Conservation (phyloP, 1,284 basidiomycete genomes). For the Pisolithus thermaeus region DNA sequence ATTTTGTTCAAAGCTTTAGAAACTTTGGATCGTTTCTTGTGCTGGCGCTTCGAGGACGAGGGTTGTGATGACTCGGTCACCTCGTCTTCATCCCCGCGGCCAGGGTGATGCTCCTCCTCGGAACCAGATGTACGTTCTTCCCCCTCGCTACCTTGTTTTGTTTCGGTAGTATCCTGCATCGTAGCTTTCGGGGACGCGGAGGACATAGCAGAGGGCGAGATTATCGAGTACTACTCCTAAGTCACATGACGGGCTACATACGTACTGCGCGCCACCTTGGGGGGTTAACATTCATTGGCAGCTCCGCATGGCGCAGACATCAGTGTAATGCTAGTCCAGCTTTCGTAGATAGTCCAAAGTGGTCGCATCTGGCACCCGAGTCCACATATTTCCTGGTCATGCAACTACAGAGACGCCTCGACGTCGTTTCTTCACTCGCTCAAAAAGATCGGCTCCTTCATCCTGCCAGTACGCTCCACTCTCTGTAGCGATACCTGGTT, state of each 20-base stretch:
- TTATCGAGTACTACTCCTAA: background rate
- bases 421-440: slow-evolving; percentile 32
- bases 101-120: slow-evolving; percentile 32
- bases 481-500: too few relatives aligned
- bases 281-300: too few relatives aligned
- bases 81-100: slow-evolving; percentile 15
- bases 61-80: slow-evolving; percentile 20
- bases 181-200: slow-evolving; percentile 31
- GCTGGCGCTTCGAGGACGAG: slow-evolving; percentile 61
- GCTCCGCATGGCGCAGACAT: too few relatives aligned
- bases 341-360: too few relatives aligned
- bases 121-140: slow-evolving; percentile 29
- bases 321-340: too few relatives aligned
- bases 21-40: slow-evolving; percentile 70
- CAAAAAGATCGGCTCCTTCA: slow-evolving; percentile 21
- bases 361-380: too few relatives aligned
- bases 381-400: background rate
- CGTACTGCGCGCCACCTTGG: too few relatives aligned
- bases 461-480: background rate
- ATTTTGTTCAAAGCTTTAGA: slow-evolving; percentile 48
- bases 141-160: slow-evolving; percentile 27
- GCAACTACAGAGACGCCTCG: slow-evolving; percentile 17
- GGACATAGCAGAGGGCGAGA: slow-evolving; percentile 1
- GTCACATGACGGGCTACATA: too few relatives aligned
- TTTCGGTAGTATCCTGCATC: slow-evolving; percentile 39